phyloP scores from a whole-genome alignment of 176 grass and related monocot species.

The Raddia guianensis region DNA sequence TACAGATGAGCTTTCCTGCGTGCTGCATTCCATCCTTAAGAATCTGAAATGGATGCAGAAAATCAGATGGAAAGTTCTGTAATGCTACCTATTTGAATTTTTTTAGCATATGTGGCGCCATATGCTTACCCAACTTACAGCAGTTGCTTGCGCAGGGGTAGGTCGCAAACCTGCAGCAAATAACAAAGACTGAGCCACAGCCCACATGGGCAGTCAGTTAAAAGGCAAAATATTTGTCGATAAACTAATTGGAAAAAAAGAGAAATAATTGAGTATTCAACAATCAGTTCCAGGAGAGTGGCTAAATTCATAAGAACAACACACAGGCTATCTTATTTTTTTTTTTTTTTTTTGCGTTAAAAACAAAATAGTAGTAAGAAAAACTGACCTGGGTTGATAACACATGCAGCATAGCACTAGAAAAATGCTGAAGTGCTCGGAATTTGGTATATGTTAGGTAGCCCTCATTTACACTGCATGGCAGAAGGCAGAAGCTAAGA shows the following conservation, averaged over 20 bases:
- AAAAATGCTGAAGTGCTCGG: conserved; percentile 87
- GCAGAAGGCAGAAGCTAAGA: not conserved
- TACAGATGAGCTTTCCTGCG: conserved; percentile 94
- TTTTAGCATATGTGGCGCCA: conserved; percentile 26
- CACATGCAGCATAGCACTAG: conserved; percentile 90
- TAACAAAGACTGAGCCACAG: conserved; percentile 86
- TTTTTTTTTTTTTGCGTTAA: conserved; percentile 25
- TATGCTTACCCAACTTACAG: conserved; percentile 91
- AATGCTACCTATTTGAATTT: conserved; percentile 26
- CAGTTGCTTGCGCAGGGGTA: conserved; percentile 84
- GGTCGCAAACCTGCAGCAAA: conserved; percentile 94
- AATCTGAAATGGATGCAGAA: conserved; percentile 63
- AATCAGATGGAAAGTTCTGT: conserved; percentile 25
- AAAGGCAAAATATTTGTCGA: conserved; percentile 28
- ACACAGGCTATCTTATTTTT: not conserved
- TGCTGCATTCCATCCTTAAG: conserved; percentile 99
- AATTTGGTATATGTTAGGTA: conserved; percentile 93
- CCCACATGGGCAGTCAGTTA: conserved; percentile 59
- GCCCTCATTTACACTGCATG: conserved; percentile 83
- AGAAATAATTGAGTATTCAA: not conserved
- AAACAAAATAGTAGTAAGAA: not conserved
- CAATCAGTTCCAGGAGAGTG: not conserved
- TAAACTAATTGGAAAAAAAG: not conserved
- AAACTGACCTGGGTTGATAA: conserved; percentile 81
- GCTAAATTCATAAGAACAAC: not conserved